phyloP scores from a whole-genome alignment of 768 basidiomycete genomes.

The Lactifluus piperatus region DNA sequence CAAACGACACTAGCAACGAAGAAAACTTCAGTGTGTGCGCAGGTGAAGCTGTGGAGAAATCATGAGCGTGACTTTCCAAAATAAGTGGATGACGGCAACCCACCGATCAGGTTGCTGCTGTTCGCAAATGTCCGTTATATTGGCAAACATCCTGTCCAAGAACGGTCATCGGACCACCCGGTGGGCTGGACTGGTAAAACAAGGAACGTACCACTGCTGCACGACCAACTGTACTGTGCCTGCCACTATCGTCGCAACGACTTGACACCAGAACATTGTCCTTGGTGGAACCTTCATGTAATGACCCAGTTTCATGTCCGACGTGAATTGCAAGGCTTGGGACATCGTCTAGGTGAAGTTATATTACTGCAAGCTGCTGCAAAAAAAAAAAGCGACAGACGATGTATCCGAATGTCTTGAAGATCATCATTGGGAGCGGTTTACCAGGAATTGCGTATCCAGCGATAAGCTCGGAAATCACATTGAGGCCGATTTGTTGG shows the following conservation, averaged over 20 bases:
- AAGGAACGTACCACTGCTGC: slow-evolving; percentile 35
- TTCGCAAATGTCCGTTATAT: slow-evolving; percentile 54
- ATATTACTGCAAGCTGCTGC: not conserved
- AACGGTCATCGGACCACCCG: not conserved
- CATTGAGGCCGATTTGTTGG: slow-evolving; percentile 60
- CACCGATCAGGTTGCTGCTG: slow-evolving; percentile 37
- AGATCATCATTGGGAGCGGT: slow-evolving; percentile 74
- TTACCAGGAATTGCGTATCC: slow-evolving; percentile 53
- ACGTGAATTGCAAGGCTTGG: slow-evolving; percentile 59
- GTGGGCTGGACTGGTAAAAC: not conserved
- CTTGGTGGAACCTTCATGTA: slow-evolving; percentile 53
- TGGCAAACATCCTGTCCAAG: slow-evolving; percentile 43
- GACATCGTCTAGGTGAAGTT: slow-evolving; percentile 20
- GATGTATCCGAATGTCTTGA: slow-evolving; percentile 39
- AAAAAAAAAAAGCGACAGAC: not conserved
- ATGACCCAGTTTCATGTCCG: slow-evolving; percentile 73
- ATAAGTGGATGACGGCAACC: not conserved
- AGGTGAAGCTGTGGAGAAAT: slow-evolving; percentile 9
- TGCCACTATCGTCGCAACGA: slow-evolving; percentile 47
- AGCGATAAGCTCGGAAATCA: slow-evolving; percentile 66
- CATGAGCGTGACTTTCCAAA: not conserved
- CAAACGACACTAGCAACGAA: slow-evolving; percentile 21
- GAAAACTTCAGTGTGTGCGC: slow-evolving; percentile 18
- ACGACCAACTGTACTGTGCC: slow-evolving; percentile 62
- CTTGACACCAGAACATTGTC: slow-evolving; percentile 33